Base-by-base conservation (phyloP, 1,284 basidiomycete genomes). In the Ganoderma lingzhi region DNA sequence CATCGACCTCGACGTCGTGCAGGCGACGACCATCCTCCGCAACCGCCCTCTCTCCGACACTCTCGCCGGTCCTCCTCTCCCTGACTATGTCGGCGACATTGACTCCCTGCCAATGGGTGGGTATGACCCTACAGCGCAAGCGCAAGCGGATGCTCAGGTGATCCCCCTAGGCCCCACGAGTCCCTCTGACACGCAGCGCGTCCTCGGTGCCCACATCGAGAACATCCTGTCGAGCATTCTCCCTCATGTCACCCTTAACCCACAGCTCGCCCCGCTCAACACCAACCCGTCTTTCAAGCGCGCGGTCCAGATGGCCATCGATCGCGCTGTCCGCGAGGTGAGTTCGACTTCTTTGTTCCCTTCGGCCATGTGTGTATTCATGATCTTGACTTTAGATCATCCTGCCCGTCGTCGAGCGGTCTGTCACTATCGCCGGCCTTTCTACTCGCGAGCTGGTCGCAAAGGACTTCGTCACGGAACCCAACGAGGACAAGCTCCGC, bases 381-480 rank as follows among this genome's bases (percentile, higher is more conserved):
- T 5, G 68, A 48, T 41, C 32, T 41, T 51, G 10, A 32, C 69
- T 41, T 30, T 75, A 94, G 90, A 99, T 99, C 74, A 97, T 99
- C 74, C 86, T 97, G 19, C 98, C 98, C 4, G 97, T 99, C 62
- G 97, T 99, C 23, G 98, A 99, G 80, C 90, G 98, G 69, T 98
- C 96, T n/a, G 98, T 99, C 56, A 99, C 98, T 2, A 99, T 99
- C 75, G 98, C 98, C 9, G 96, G 96, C 41, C 98, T 99, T 75
- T 99, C 98, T 28, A 98, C 97, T 19, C 88, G 96, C 53, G 98
- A 99, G 80, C 86, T 99, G 10, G 95, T 98, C 39, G 89, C 93
- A 69, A 99, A 99, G 83, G 98, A 99, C 81, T 99, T 98, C 76
- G 96, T 95, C 3, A 96, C 96, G 72, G 98, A 99, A 75, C 86